Evolutionary conservation across 768 basidiomycete genomes (phyloP), one percentile per base, ranked within the genome.

Genomic region (Kwoniella sp.): DNA sequence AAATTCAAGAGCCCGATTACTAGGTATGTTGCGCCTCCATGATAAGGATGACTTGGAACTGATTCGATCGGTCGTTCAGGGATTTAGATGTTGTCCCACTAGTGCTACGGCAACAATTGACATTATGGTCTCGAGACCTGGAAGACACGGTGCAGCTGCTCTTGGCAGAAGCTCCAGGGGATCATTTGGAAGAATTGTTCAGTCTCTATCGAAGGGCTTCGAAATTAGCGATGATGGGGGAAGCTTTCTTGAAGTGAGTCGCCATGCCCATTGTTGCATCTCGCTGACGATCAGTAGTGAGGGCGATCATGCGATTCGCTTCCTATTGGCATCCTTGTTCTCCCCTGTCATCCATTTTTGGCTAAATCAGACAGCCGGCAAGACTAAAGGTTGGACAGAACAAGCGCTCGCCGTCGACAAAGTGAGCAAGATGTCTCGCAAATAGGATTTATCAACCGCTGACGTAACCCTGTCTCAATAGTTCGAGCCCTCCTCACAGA

Each of bases 381-480:
- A 92, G 83, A 97, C 95, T 8, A 85, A 86, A 51, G 89, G 93
- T 66, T 99, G 96, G 96, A 95, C 97, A 4, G 86, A 93, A 78
- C 73, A 91, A 87, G 92, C 93, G 22, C 88, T 95, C 67, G 85
- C 87, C 25, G 87, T 88, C 0, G 93, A 95, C 78, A 88, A 89
- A 83, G 92, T 92, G 81, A 70, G 11, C 52, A n/a, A 23, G 22
- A 3, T 12, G n/a, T 9, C 2, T 23, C 29, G 41, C 20, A 20
- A 8, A 45, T 4, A 45, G 17, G 41, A 9, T n/a, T 54, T 23
- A 25, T 17, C 20, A 23, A 8, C 25, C 11, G 37, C 28, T 61
- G 25, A 58, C 26, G 4, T 12, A 60, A n/a, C n/a, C 22, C 9
- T 11, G 41, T 20, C 12, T 4, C 11, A 1, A 5, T 64, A 80